A percentile compares a stretch with the other conserved stretches of the same genome.
phyloP scores from a whole-genome alignment of 768 basidiomycete genomes.

The Russula abietina region DNA sequence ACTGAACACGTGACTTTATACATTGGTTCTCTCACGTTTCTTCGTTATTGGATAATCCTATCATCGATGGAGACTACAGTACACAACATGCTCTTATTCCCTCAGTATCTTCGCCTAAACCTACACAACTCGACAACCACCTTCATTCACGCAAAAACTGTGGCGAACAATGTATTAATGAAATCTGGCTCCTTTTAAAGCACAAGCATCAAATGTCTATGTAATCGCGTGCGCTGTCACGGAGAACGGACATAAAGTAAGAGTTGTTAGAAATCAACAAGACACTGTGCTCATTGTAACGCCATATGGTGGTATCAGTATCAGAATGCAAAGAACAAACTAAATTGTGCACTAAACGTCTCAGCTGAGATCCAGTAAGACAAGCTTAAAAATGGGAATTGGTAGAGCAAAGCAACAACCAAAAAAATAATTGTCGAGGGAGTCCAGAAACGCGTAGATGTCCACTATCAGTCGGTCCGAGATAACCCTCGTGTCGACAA shows the following conservation, averaged over 20 bases:
- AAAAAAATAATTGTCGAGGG: not conserved
- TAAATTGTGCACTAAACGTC: constrained; percentile 19
- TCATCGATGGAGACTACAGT: too few species aligned
- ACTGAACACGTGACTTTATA: too few species aligned
- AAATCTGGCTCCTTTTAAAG: not conserved
- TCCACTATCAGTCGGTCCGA: constrained; percentile 10
- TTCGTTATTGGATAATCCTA: too few species aligned
- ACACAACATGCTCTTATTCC: too few species aligned
- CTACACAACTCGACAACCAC: too few species aligned
- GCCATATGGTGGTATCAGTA: constrained; percentile 17
- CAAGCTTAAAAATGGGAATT: not conserved
- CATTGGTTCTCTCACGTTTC: too few species aligned
- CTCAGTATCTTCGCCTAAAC: too few species aligned
- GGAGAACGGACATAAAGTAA: not conserved
- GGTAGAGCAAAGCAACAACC: constrained; percentile 2
- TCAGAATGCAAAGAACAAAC: not conserved
- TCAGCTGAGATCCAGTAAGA: not conserved
- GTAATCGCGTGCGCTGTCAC: not conserved
- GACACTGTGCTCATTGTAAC: not conserved
- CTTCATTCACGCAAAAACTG: too few species aligned
- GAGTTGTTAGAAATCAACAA: not conserved
- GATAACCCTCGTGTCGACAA: not conserved
- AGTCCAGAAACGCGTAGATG: constrained; percentile 14
- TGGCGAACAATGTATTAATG: not conserved
- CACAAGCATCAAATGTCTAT: constrained; percentile 6